Evolutionary conservation across 495 filamentous ascomycete genomes (phyloP).

Genomic region (Poronia punctata): DNA sequence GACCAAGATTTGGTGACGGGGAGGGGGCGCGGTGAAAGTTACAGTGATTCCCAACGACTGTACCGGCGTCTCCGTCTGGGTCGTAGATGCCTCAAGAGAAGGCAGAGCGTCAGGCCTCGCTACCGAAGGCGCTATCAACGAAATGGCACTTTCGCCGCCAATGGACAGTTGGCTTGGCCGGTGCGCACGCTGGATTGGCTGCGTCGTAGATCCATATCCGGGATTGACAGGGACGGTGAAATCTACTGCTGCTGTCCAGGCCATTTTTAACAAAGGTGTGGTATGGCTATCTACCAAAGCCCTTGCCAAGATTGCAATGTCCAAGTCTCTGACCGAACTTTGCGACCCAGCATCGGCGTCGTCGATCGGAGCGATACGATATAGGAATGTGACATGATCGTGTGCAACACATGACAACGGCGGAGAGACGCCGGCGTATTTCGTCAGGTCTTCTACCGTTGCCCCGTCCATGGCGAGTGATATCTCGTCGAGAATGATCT

Average conservation of each 20-base stretch:
- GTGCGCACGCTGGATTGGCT: slow-evolving; percentile 60
- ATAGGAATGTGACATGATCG: slow-evolving; percentile 81
- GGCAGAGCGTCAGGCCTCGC: slow-evolving; percentile 49
- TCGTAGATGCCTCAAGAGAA: slow-evolving; percentile 40
- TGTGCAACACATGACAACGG: slow-evolving; percentile 67
- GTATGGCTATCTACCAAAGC: slow-evolving; percentile 52
- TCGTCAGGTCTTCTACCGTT: slow-evolving; percentile 58
- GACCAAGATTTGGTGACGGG: slow-evolving; percentile 44
- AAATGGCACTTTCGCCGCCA: slow-evolving; percentile 35
- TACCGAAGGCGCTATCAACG: slow-evolving; percentile 38
- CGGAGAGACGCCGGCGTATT: slow-evolving; percentile 46
- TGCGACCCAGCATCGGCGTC: slow-evolving; percentile 51
- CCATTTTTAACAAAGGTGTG: slow-evolving; percentile 65
- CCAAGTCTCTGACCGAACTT: slow-evolving; percentile 40
- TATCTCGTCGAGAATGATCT: slow-evolving; percentile 61
- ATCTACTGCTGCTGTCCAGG: slow-evolving; percentile 76
- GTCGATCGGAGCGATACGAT: slow-evolving; percentile 58
- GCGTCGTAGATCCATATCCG: slow-evolving; percentile 42
- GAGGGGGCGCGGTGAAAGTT: slow-evolving; percentile 53
- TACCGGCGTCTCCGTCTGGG: slow-evolving; percentile 38
- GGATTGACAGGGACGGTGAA: slow-evolving; percentile 64
- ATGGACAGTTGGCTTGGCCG: slow-evolving; percentile 56
- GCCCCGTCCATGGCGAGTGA: slow-evolving; percentile 60
- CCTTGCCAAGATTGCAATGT: slow-evolving; percentile 59
- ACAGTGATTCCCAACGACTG: slow-evolving; percentile 66